Conservation (phyloP, 176 grass and related monocot species). For the Microstegium vimineum region DNA sequence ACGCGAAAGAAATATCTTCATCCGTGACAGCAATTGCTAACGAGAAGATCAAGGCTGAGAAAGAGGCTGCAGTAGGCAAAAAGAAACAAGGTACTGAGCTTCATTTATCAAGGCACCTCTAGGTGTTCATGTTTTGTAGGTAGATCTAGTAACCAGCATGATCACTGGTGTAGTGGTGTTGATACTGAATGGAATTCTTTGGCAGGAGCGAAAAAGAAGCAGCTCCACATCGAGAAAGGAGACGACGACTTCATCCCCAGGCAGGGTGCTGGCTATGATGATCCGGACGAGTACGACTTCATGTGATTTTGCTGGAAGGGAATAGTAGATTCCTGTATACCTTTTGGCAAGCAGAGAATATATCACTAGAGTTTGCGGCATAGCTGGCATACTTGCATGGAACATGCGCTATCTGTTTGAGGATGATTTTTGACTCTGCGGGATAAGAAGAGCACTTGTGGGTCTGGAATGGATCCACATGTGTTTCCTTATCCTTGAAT, state of each 20-base stretch:
- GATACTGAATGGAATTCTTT: not conserved
- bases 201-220: conserved; percentile 72
- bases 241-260: conserved; percentile 61
- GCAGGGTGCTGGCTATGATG: conserved; percentile 33
- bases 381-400: conserved; percentile 26
- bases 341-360: conserved; percentile 41
- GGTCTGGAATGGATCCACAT: not conserved
- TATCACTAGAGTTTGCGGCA: conserved; percentile 41
- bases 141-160: not conserved
- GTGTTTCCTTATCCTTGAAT: not conserved
- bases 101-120: not conserved
- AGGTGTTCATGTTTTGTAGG: not conserved
- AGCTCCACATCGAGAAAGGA: conserved; percentile 72
- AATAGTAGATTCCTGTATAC: conserved; percentile 45
- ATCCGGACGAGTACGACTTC: conserved; percentile 67
- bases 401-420: conserved; percentile 31
- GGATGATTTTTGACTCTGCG: conserved; percentile 47
- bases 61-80: conserved; percentile 67
- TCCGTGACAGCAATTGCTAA: conserved; percentile 76
- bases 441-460: not conserved
- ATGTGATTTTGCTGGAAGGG: conserved; percentile 60
- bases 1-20: conserved; percentile 85
- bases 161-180: not conserved
- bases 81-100: conserved; percentile 57
- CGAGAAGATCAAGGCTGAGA: conserved; percentile 75